These are phyloP conservation scores for Massarina eburnea DNA, from an alignment of 2,329 filamentous ascomycete species.

Conservation along the genomic window DNA sequence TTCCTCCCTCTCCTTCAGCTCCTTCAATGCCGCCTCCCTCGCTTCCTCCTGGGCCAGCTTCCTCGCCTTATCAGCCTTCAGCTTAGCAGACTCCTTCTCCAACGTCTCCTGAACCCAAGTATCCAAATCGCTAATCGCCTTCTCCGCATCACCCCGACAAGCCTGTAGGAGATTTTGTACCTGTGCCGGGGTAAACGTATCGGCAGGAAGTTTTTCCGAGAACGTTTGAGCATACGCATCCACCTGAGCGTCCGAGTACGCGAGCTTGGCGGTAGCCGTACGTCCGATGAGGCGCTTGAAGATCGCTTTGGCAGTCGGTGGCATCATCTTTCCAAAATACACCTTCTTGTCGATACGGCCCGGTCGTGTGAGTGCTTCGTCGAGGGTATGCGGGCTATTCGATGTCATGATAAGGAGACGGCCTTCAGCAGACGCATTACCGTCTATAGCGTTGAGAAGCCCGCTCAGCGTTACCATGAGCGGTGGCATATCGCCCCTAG, in stretches of 20 bases:
- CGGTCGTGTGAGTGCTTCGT: conserved; percentile 21
- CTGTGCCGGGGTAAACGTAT: conserved; percentile 35
- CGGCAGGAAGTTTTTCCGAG: conserved; percentile 24
- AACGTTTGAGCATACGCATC: conserved; percentile 27
- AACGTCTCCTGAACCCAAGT: conserved; percentile 20
- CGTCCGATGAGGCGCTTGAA: conserved; percentile 34
- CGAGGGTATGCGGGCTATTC: conserved; percentile 20
- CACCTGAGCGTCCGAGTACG: conserved; percentile 23
- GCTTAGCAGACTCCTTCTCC: too few species aligned
- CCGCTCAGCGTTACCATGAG: conserved; percentile 17
- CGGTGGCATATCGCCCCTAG: background rate
- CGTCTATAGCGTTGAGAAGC: conserved; percentile 27
- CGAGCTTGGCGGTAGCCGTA: conserved; percentile 17
- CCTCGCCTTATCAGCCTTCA: too few species aligned
- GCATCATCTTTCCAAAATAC: conserved; percentile 20
- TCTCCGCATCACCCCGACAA: conserved; percentile 28
- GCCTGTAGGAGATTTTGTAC: conserved; percentile 34
- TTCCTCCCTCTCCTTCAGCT: too few species aligned
- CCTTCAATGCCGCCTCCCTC: too few species aligned
- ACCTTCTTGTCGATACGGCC: conserved; percentile 21
- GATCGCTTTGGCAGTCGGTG: conserved; percentile 22
- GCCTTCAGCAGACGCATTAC: conserved; percentile 19
- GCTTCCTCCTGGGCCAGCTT: too few species aligned
- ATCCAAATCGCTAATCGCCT: conserved; percentile 20
- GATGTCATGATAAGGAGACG: conserved; percentile 28